These are phyloP conservation scores for Fusarium pilosicola DNA, from an alignment of 2,329 filamentous ascomycete genomes.

Conservation along the genomic window DNA sequence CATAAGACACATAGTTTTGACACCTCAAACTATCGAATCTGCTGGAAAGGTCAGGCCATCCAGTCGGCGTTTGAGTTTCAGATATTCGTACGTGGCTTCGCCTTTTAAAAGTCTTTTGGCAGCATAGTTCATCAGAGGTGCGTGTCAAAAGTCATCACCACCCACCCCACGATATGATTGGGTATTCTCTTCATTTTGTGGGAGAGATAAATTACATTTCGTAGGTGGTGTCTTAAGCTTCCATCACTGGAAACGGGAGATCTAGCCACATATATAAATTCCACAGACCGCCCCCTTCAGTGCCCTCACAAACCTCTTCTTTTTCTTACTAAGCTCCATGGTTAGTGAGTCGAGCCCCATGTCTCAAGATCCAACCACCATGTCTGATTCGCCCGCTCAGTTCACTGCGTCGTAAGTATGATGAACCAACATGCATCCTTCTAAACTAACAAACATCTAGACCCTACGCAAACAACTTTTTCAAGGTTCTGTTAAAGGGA, in stretches of 20 bases:
- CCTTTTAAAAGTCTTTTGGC: not conserved
- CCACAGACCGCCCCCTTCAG: not conserved
- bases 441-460: not conserved
- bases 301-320: not conserved
- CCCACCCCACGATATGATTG: rapidly evolving
- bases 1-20: not conserved
- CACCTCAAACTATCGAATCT: not conserved
- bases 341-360: not conserved
- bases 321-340: not conserved
- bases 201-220: not conserved
- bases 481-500: not conserved
- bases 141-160: too few species aligned
- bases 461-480: not conserved
- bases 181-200: not conserved
- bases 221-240: not conserved
- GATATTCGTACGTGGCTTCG: rapidly evolving
- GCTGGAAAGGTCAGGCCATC: not conserved
- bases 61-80: not conserved
- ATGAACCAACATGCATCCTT: rapidly evolving
- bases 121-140: too few species aligned
- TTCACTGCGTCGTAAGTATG: not conserved
- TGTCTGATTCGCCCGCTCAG: too few species aligned
- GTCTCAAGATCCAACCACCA: not conserved
- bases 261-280: not conserved
- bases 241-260: too few species aligned